Conservation (phyloP, 192 early-diverging fungal genomes). For the Funneliformis geosporum region DNA sequence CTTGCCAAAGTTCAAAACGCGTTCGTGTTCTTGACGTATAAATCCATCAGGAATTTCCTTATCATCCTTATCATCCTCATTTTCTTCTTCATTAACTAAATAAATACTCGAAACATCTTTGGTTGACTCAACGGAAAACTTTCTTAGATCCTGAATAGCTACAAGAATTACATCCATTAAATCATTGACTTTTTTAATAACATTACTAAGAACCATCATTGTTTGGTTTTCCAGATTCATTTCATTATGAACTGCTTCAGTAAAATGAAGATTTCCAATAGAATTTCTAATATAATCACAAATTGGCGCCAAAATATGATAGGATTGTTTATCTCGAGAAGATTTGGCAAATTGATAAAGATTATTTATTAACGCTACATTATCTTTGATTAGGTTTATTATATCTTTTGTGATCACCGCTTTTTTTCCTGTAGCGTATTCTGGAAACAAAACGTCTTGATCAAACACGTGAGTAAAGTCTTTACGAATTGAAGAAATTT, state of each 20-base stretch:
- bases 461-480: slow-evolving; percentile 27
- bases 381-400: slow-evolving; percentile 34
- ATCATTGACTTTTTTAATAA: slow-evolving; percentile 32
- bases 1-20: slow-evolving; percentile 35
- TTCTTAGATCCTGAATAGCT: slow-evolving; percentile 46
- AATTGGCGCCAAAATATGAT: slow-evolving; percentile 43
- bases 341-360: slow-evolving; percentile 35
- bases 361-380: slow-evolving; percentile 39
- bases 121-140: neutral
- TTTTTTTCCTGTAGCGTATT: slow-evolving; percentile 10
- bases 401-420: slow-evolving; percentile 5
- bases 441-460: slow-evolving; percentile 35
- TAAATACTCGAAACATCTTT: neutral
- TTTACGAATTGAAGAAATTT: slow-evolving; percentile 32
- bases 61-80: slow-evolving; percentile 44
- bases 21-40: slow-evolving; percentile 48
- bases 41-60: slow-evolving; percentile 46
- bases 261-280: neutral
- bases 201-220: neutral
- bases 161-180: slow-evolving; percentile 50
- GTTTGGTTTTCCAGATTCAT: neutral
- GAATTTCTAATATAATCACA: slow-evolving; percentile 40
- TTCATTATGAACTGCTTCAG: neutral
- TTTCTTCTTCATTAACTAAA: neutral
- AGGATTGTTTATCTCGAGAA: slow-evolving; percentile 40